Conservation (phyloP, 805 yeast species). For the Wickerhamomyces hampshirensis region DNA sequence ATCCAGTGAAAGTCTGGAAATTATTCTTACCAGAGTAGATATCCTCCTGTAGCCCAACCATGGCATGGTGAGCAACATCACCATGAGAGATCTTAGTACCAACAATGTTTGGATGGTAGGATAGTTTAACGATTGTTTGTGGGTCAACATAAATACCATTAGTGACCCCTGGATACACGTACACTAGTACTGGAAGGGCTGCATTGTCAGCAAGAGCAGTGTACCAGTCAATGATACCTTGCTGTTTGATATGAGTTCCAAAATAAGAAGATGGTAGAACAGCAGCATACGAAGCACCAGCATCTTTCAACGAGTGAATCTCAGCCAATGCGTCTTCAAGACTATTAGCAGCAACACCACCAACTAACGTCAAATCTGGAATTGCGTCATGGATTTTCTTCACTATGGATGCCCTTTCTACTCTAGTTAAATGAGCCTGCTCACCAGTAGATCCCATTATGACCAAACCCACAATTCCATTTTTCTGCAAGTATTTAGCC, state of each 20-base stretch:
- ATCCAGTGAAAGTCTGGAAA: constrained; percentile 43
- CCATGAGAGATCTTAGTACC: constrained; percentile 51
- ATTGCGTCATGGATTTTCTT: constrained; percentile 31
- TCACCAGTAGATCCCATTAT: constrained; percentile 55
- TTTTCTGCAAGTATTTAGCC: constrained; percentile 35
- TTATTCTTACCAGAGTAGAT: constrained; percentile 31
- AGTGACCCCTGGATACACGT: constrained; percentile 41
- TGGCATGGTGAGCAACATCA: constrained; percentile 42
- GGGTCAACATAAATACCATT: constrained; percentile 33
- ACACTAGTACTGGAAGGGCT: constrained; percentile 35
- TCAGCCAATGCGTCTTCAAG: constrained; percentile 41
- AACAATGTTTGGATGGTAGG: constrained; percentile 37
- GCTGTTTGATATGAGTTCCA: constrained; percentile 40
- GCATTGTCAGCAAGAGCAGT: constrained; percentile 35
- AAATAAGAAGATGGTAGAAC: constrained; percentile 45
- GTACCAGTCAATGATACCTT: constrained; percentile 41
- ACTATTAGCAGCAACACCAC: constrained; percentile 45
- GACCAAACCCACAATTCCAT: constrained; percentile 45
- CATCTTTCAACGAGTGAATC: constrained; percentile 29
- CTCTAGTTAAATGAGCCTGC: constrained; percentile 42
- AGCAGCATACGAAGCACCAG: constrained; percentile 36
- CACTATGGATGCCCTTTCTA: constrained; percentile 37
- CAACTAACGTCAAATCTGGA: constrained; percentile 38
- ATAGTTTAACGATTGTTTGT: constrained; percentile 30
- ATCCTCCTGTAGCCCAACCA: constrained; percentile 38